Percentiles rank a stretch among this genome's conserved stretches.
phyloP scores from a whole-genome alignment of 2,329 filamentous ascomycete species.

The Fusarium musae region DNA sequence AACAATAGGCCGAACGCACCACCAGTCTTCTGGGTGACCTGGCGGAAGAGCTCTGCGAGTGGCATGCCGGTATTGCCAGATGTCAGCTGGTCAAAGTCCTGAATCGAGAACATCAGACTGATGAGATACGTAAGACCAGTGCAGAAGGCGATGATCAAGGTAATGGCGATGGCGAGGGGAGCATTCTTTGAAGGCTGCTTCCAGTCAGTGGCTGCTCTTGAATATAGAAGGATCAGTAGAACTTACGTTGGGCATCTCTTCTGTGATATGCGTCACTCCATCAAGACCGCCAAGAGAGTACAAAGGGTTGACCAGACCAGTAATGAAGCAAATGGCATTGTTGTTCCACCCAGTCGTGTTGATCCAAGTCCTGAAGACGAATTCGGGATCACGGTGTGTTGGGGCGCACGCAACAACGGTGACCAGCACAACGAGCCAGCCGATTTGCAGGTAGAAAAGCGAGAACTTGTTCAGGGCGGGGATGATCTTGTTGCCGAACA shows the following conservation, averaged over 20 bases:
- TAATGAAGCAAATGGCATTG: conserved; percentile 3
- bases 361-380: conserved; percentile 19
- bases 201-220: accelerated
- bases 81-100: not conserved
- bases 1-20: conserved; percentile 1
- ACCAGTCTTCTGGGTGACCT: not conserved
- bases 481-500: conserved; percentile 1
- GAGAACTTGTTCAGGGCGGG: conserved; percentile 4
- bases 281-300: conserved; percentile 5
- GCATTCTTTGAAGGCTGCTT: not conserved
- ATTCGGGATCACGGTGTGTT: not conserved
- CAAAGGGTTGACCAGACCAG: not conserved
- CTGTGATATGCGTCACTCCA: conserved; percentile 4
- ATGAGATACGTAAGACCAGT: conserved; percentile 2
- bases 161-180: not conserved
- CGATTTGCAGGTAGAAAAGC: not conserved
- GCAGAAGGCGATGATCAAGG: not conserved
- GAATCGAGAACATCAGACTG: conserved; percentile 3
- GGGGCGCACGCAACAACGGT: conserved; percentile 2
- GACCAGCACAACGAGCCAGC: not conserved
- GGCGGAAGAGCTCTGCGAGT: conserved; percentile 1
- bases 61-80: not conserved
- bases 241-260: conserved; percentile 19
- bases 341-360: conserved; percentile 7
- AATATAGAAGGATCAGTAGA: accelerated